A percentile compares a stretch with the other conserved stretches of the same genome.
Conservation (phyloP, 1,284 basidiomycete species). For the Psilocybe mexicana region DNA sequence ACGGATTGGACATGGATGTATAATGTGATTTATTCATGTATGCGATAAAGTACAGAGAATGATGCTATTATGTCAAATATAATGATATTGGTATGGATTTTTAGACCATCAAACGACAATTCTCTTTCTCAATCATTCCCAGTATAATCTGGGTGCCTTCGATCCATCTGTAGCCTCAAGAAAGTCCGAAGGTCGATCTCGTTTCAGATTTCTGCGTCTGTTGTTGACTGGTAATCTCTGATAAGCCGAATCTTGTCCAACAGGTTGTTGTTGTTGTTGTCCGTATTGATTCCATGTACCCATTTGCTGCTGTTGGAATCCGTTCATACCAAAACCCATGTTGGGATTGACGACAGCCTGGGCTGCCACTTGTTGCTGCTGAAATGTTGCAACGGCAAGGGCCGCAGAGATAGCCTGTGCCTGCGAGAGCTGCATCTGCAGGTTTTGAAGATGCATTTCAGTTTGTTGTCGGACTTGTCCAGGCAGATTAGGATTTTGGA, state of each 20-base stretch:
- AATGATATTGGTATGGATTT: background rate
- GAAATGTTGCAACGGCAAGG: slow-evolving; percentile 54
- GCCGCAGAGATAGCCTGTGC: slow-evolving; percentile 67
- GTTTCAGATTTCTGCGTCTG: slow-evolving; percentile 69
- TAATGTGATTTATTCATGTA: slow-evolving; percentile 21
- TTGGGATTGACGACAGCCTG: slow-evolving; percentile 32
- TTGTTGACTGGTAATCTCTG: slow-evolving; percentile 80
- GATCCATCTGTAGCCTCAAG: slow-evolving; percentile 64
- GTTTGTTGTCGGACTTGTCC: slow-evolving; percentile 72
- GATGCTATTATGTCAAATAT: slow-evolving; percentile 9
- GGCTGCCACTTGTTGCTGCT: slow-evolving; percentile 42
- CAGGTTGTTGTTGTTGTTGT: slow-evolving; percentile 49
- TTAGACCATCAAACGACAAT: background rate
- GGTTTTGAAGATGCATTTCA: slow-evolving; percentile 73
- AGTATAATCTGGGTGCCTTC: slow-evolving; percentile 66
- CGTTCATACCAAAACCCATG: slow-evolving; percentile 42
- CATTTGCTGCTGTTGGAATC: slow-evolving; percentile 34
- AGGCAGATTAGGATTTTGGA: slow-evolving; percentile 74
- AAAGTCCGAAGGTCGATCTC: slow-evolving; percentile 81
- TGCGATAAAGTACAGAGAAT: slow-evolving; percentile 17
- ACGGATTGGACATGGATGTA: background rate
- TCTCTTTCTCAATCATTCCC: slow-evolving; percentile 52
- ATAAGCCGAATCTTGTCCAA: slow-evolving; percentile 77
- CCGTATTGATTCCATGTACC: slow-evolving; percentile 53
- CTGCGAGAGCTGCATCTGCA: slow-evolving; percentile 76